Evolutionary conservation across 1,284 basidiomycete genomes (phyloP), one percentile per base, ranked within the genome.

Genomic region (Filobasidium uniguttulatum): DNA sequence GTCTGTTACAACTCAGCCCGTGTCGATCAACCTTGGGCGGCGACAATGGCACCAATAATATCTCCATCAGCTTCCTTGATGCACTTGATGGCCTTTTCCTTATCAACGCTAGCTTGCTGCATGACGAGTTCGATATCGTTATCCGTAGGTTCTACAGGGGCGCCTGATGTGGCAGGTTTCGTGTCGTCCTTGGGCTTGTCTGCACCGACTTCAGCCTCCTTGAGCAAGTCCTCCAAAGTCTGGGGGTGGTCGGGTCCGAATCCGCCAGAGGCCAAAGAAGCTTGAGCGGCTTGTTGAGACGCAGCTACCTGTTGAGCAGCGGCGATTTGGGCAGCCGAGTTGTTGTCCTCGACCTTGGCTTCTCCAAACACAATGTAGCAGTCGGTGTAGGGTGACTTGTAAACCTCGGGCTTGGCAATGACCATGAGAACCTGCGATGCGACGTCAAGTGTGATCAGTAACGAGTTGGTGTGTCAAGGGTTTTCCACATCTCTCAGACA

Each of bases 321-420:
- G 53, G 78, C 78, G 53, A 90, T 70, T 69, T 88, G 85, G 53
- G 85, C 83, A 60, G 84, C 80, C 44, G 81, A 78, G 70, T 82
- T 83, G 77, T 86, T 85, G 70, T 96, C 90, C 74, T 96, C 90
- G 59, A 83, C 82, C 79, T 91, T 94, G 59, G 89, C 90, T 76
- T 98, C 93, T 60, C 93, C 93, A 62, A 97, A 98, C 58, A 98
- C 89, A 67, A 98, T 89, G 78, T 98, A 97, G 72, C 85, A 88
- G 72, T 98, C 94, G 63, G 87, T 90, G 72, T 86, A 87, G 46
- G 85, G 81, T 47, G 89, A 90, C 77, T 96, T 97, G 82, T 88
- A 98, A 48, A 98, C 93, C 60, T 98, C 93, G 48, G 94, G 93
- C 53, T 83, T 76, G 55, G 86, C 79, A 61, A 98, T 80, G 56